A percentile compares a stretch with the other conserved stretches of the same genome.
Conservation (phyloP, 345 rosid genomes). For the Diplotaxis tenuifolia region DNA sequence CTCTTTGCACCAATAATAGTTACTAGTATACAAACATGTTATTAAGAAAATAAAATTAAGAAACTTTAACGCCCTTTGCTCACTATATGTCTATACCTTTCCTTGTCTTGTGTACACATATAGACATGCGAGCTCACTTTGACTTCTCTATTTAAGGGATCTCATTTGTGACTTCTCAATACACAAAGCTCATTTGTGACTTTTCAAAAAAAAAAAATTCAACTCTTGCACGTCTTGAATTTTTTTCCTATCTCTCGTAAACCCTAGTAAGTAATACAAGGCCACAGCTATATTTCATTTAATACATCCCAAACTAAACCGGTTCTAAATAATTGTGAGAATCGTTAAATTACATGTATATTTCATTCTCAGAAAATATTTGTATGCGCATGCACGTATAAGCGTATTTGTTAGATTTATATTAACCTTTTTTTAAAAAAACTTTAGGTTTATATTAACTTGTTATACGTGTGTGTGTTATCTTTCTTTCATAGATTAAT, state of each 20-base stretch:
- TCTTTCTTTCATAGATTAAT: neutral
- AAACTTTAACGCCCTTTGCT: neutral
- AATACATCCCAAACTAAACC: neutral
- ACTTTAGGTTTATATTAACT: constrained; percentile 20
- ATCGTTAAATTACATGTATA: neutral
- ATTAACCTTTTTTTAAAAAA: too few relatives aligned
- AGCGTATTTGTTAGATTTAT: neutral
- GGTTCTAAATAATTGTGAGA: neutral
- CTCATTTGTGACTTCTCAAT: constrained; percentile 24
- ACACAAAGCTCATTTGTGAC: neutral
- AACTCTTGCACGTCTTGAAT: constrained; percentile 14
- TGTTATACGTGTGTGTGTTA: constrained; percentile 10
- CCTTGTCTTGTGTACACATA: constrained; percentile 6
- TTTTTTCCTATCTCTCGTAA: constrained; percentile 15
- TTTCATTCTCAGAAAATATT: neutral
- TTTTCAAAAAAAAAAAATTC: constrained; percentile 9
- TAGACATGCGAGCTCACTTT: neutral
- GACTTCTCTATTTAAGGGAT: neutral
- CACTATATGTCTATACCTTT: too few relatives aligned
- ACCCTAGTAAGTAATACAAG: constrained; percentile 29
- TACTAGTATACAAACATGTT: neutral
- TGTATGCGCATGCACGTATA: neutral
- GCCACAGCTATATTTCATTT: neutral
- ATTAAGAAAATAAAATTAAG: neutral
- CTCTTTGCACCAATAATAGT: too few relatives aligned